Evolutionary conservation across 2,329 filamentous ascomycete species (phyloP).

Genomic region (Chrysoporthe puriensis): DNA sequence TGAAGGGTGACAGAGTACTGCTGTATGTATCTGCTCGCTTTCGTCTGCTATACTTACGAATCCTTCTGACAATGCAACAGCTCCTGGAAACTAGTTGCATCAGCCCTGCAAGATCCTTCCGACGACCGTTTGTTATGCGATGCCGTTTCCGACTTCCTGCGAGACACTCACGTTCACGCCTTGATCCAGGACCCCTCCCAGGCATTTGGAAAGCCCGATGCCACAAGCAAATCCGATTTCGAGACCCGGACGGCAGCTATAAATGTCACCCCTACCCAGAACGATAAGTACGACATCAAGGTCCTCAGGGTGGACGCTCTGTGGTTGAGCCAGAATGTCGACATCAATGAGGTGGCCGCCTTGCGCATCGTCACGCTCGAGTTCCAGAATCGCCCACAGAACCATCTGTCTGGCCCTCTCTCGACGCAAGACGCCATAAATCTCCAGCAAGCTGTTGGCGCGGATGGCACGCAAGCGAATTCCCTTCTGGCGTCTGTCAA

Average conservation of each 20-base stretch:
- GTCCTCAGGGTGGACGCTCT: slow-evolving; percentile 81
- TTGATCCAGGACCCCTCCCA: slow-evolving; percentile 71
- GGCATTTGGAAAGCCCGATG: slow-evolving; percentile 66
- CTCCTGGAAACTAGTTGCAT: slow-evolving; percentile 65
- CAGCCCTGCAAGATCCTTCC: slow-evolving; percentile 59
- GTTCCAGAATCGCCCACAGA: slow-evolving; percentile 78
- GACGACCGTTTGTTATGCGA: slow-evolving; percentile 57
- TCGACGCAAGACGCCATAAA: slow-evolving; percentile 79
- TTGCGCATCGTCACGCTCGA: slow-evolving; percentile 81
- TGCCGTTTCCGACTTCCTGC: slow-evolving; percentile 70
- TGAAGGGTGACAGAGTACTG: slow-evolving; percentile 78
- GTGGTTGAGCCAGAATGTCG: slow-evolving; percentile 80
- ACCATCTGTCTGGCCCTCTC: slow-evolving; percentile 70
- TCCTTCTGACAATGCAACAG: slow-evolving; percentile 40
- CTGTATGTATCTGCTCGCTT: slow-evolving; percentile 61
- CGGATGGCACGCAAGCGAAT: slow-evolving; percentile 62
- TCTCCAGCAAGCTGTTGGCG: slow-evolving; percentile 72
- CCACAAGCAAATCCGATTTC: slow-evolving; percentile 71
- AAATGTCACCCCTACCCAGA: slow-evolving; percentile 71
- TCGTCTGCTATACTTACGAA: neutral
- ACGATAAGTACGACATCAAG: slow-evolving; percentile 72
- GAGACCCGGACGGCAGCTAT: slow-evolving; percentile 85
- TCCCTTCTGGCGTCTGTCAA: slow-evolving; percentile 59
- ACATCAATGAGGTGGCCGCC: slow-evolving; percentile 80
- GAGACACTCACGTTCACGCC: slow-evolving; percentile 67